Conservation (phyloP, 192 early-diverging fungal genomes). For the Podila minutissima region DNA sequence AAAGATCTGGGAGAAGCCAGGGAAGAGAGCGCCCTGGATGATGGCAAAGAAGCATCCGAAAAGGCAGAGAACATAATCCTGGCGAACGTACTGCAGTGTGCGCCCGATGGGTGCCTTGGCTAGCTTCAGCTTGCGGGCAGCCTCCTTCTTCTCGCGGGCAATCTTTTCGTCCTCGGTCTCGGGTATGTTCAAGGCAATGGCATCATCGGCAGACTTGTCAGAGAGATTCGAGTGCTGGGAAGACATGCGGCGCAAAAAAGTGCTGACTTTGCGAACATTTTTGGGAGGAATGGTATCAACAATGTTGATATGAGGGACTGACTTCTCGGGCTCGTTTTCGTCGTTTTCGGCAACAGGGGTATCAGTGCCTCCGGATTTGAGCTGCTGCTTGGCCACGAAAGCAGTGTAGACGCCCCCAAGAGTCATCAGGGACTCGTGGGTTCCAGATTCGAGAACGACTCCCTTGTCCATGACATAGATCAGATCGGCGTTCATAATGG, state of each 20-base stretch:
- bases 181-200: slow-evolving; percentile 6
- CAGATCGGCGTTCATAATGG: slow-evolving; percentile 79
- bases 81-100: slow-evolving; percentile 60
- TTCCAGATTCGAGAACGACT: slow-evolving; percentile 71
- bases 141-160: slow-evolving; percentile 50
- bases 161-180: slow-evolving; percentile 41
- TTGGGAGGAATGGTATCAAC: slow-evolving; percentile 51
- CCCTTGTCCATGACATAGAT: slow-evolving; percentile 84
- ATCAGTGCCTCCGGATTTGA: slow-evolving; percentile 51
- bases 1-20: slow-evolving; percentile 81
- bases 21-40: slow-evolving; percentile 71
- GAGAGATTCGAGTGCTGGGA: slow-evolving; percentile 34
- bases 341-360: not conserved
- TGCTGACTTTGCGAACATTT: not conserved
- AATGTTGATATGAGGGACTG: slow-evolving; percentile 27
- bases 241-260: slow-evolving; percentile 33
- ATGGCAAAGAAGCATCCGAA: slow-evolving; percentile 58
- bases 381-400: slow-evolving; percentile 68
- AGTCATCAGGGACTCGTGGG: slow-evolving; percentile 72
- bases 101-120: slow-evolving; percentile 64
- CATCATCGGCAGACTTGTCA: slow-evolving; percentile 27
- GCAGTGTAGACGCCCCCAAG: slow-evolving; percentile 61
- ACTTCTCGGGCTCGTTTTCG: not conserved
- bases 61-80: slow-evolving; percentile 62
- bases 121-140: slow-evolving; percentile 33